Evolutionary conservation across 257 asterid species (phyloP), one percentile per base, ranked within the genome.

Genomic region (Thymus quinquecostatus): DNA sequence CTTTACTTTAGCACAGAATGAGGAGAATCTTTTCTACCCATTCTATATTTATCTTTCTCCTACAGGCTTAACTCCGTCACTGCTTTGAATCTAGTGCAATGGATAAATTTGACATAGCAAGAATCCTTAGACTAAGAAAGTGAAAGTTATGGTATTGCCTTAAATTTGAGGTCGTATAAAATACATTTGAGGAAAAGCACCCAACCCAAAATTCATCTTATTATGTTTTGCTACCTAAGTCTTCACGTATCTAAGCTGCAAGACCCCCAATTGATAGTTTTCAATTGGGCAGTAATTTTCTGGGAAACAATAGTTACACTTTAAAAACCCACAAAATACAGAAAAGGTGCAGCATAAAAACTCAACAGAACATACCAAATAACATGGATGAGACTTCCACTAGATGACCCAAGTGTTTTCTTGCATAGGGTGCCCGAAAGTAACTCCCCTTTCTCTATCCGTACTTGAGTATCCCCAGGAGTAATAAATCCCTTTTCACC

Each of bases 381-480:
- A 79, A 95, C 98, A 79, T 95, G 99, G 72, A 95, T 92, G 64
- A 95, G 92, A 92, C 99, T 89, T 72, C 99, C 99, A 13, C 87
- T 88, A 48, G 97, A 89, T 61, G 99, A 88, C 81, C 99, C 99
- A 40, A 95, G 99, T 43, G 98, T 71, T 84, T 95, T 95, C 87
- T 95, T 95, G 88, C 99, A 95, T 27, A 95, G 88, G 65, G 98
- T 95, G 75, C 99, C 99, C 12, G 97, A 69, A 68, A 95, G 92
- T 66, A 95, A 78, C 84, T 92, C 99, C 79, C 99, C 99, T 73
- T 88, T 95, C 60, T 95, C 99, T 73, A 95, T 90, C 29, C 97
- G 88, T 54, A 95, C 97, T 81, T 88, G 96, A 61, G 99, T 95
- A 82, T 95, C 99, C 58, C 99, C 98, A 10, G 98, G 99, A 78